These are phyloP conservation scores for Diaporthe citri DNA, from an alignment of 2,329 filamentous ascomycete genomes.

Conservation along the genomic window DNA sequence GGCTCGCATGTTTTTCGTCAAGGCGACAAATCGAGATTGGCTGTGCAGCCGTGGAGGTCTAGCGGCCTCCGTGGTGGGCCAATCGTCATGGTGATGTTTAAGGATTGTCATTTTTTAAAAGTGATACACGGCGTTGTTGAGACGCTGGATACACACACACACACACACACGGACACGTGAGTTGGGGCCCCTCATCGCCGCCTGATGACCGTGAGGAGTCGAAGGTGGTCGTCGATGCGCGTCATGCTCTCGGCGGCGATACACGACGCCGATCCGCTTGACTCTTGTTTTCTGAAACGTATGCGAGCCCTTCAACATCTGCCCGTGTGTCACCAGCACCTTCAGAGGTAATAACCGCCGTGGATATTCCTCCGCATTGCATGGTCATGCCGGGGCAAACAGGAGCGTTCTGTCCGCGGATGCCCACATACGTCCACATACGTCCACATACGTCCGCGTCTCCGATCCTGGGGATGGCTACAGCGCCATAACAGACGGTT, in stretches of 20 bases:
- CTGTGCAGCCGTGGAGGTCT: background rate
- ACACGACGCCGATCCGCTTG: background rate
- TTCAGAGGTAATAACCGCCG: background rate
- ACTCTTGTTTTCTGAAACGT: conserved; percentile 22
- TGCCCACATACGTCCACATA: background rate
- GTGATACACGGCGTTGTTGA: background rate
- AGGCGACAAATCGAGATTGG: conserved; percentile 24
- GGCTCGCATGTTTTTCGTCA: background rate
- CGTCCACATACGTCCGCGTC: background rate
- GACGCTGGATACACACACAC: background rate
- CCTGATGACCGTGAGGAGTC: background rate
- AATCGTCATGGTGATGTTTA: conserved; percentile 17
- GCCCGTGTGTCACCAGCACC: background rate
- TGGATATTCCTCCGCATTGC: conserved; percentile 6
- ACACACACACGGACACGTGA: background rate
- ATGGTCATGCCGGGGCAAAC: background rate
- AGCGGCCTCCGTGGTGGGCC: background rate
- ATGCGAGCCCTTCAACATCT: background rate
- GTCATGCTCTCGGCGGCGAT: conserved; percentile 5
- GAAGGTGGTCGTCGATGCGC: background rate
- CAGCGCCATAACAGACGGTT: conserved; percentile 2
- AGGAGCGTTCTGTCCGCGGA: conserved; percentile 14
- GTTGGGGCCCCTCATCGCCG: background rate
- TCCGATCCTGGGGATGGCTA: background rate
- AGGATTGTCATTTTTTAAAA: background rate